Conservation (phyloP, 345 rosid genomes). For the Rhodamnia argentea region DNA sequence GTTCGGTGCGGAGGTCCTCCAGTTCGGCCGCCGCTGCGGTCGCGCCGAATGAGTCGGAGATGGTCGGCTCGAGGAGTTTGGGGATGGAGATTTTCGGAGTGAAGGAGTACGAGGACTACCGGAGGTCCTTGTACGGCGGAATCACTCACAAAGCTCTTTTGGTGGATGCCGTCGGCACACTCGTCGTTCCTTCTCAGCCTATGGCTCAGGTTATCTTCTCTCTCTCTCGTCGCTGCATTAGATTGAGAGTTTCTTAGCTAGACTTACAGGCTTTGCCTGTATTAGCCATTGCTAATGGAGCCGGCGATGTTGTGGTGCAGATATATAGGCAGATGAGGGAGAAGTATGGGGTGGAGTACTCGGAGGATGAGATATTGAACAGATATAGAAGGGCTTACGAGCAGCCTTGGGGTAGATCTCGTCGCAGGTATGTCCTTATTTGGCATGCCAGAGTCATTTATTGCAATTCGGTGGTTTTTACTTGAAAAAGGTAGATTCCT, state of each 20-base stretch:
- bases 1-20: not conserved
- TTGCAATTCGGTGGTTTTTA: not conserved
- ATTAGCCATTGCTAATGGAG: not conserved
- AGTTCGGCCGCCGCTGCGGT: constrained; percentile 21
- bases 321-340: constrained; percentile 80
- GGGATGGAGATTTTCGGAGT: constrained; percentile 30
- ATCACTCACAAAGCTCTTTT: constrained; percentile 80
- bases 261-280: not conserved
- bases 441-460: not conserved
- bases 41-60: constrained; percentile 14
- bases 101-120: constrained; percentile 76
- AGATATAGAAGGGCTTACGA: constrained; percentile 86
- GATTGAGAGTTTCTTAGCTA: not conserved
- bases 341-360: constrained; percentile 84
- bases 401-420: constrained; percentile 95
- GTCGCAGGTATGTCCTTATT: constrained; percentile 54
- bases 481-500: not conserved
- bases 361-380: constrained; percentile 77
- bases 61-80: constrained; percentile 7
- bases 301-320: constrained; percentile 16
- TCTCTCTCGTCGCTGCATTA: not conserved
- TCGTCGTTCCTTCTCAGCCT: constrained; percentile 91
- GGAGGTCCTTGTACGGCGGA: constrained; percentile 76
- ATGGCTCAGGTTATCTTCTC: constrained; percentile 61
- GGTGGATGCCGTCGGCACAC: constrained; percentile 95